These are phyloP conservation scores for Mycena vulgaris DNA, from an alignment of 768 basidiomycete genomes.

Conservation along the genomic window DNA sequence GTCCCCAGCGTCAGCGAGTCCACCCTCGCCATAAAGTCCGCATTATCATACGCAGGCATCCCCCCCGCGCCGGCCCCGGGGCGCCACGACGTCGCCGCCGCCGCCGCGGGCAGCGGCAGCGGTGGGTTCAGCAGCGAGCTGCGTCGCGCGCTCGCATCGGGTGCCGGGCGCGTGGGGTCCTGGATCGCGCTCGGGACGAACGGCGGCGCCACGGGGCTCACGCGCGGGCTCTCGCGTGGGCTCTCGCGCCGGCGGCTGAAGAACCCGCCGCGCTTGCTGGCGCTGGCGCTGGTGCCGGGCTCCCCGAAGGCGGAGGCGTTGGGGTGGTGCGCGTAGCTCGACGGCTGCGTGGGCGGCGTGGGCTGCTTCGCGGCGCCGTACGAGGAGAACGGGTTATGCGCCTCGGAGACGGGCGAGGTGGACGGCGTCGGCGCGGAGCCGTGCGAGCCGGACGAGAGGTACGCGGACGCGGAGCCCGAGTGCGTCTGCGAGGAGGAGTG, in stretches of 20 bases:
- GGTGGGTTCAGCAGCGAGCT: conserved; percentile 32
- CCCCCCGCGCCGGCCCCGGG: no score
- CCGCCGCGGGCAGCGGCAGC: background rate
- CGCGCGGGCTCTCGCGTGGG: no score
- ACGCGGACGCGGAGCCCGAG: background rate
- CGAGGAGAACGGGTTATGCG: background rate
- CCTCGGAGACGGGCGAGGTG: background rate
- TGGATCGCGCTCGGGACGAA: conserved; percentile 9
- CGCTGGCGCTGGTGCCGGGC: background rate
- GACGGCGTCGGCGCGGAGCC: background rate
- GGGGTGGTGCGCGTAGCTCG: conserved; percentile 11
- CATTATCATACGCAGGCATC: no score
- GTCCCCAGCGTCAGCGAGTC: background rate
- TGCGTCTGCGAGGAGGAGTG: background rate
- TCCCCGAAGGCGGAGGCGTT: background rate
- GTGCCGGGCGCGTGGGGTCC: conserved; percentile 8
- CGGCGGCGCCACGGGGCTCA: no score
- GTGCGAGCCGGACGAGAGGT: background rate
- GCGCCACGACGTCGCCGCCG: background rate
- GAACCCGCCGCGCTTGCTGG: background rate
- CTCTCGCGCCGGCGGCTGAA: background rate
- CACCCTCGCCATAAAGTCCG: conserved; percentile 4
- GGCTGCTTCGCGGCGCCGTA: background rate
- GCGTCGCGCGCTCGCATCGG: background rate
- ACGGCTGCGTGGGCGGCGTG: conserved; percentile 8